Evolutionary conservation across 1,284 basidiomycete species (phyloP).

Genomic region (Cutaneotrichosporon dermatis): DNA sequence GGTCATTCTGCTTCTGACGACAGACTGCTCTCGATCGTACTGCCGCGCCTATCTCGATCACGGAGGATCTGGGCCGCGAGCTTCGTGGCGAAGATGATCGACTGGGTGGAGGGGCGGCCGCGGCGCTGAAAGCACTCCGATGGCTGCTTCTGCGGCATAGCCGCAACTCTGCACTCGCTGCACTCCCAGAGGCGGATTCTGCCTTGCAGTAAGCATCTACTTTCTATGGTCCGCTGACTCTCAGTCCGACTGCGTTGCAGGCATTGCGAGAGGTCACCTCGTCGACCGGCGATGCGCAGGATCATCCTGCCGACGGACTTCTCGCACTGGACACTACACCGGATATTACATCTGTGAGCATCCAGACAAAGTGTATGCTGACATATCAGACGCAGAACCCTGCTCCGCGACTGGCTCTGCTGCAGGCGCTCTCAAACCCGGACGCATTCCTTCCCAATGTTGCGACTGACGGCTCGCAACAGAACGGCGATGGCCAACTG

Average conservation of each 20-base stretch:
- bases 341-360: not conserved
- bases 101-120: conserved; percentile 28
- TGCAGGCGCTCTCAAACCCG: conserved; percentile 13
- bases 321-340: not conserved
- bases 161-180: conserved; percentile 28
- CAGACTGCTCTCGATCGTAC: conserved; percentile 13
- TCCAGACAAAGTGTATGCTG: not conserved
- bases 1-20: not conserved
- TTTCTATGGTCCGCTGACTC: not conserved
- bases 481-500: not conserved
- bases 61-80: conserved; percentile 27
- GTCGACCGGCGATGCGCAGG: not conserved
- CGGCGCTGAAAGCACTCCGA: conserved; percentile 31
- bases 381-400: conserved; percentile 15
- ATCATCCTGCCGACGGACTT: not conserved
- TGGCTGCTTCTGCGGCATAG: conserved; percentile 34
- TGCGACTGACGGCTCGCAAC: not conserved
- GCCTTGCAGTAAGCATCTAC: not conserved
- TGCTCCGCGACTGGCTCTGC: conserved; percentile 17
- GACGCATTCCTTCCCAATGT: conserved; percentile 4
- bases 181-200: not conserved
- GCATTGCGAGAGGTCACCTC: not conserved
- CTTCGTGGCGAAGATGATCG: conserved; percentile 25
- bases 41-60: conserved; percentile 18
- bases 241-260: not conserved